phyloP scores from a whole-genome alignment of 371 early-diverging fungal genomes.

The Pancytospora philotis region DNA sequence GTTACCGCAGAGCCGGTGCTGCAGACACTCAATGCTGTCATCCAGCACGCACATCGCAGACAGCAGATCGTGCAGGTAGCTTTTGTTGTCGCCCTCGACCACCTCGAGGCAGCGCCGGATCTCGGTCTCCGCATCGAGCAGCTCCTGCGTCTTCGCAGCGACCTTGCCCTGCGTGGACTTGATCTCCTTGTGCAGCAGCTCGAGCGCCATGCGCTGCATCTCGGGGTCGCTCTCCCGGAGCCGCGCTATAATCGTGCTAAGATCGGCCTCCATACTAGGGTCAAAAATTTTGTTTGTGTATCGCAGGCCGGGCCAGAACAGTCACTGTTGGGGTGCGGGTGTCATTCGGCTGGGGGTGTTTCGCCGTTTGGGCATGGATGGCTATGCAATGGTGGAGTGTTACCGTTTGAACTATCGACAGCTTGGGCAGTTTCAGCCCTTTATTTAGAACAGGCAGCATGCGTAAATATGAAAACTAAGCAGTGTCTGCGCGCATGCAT shows the following conservation, averaged over 20 bases:
- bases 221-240: conserved; percentile 25
- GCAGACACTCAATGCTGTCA: conserved; percentile 35
- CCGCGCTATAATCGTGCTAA: conserved; percentile 32
- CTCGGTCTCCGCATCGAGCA: conserved; percentile 14
- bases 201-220: conserved; percentile 25
- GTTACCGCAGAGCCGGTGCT: conserved; percentile 52
- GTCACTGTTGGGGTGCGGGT: too few relatives aligned
- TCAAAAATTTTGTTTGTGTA: too few relatives aligned
- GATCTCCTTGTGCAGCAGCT: conserved; percentile 28
- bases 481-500: too few relatives aligned
- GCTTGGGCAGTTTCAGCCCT: too few relatives aligned
- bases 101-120: conserved; percentile 11
- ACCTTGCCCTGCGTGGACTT: conserved; percentile 30
- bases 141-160: conserved; percentile 17
- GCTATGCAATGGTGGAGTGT: too few relatives aligned
- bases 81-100: conserved; percentile 32
- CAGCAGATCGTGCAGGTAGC: conserved; percentile 52
- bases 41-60: conserved; percentile 46
- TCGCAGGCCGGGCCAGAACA: too few relatives aligned
- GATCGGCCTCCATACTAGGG: conserved; percentile 7
- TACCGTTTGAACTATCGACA: too few relatives aligned
- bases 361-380: too few relatives aligned
- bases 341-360: too few relatives aligned
- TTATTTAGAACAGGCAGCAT: too few relatives aligned
- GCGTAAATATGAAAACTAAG: too few relatives aligned